Conservation (phyloP, 345 rosid species). For the Sapria himalayana region DNA sequence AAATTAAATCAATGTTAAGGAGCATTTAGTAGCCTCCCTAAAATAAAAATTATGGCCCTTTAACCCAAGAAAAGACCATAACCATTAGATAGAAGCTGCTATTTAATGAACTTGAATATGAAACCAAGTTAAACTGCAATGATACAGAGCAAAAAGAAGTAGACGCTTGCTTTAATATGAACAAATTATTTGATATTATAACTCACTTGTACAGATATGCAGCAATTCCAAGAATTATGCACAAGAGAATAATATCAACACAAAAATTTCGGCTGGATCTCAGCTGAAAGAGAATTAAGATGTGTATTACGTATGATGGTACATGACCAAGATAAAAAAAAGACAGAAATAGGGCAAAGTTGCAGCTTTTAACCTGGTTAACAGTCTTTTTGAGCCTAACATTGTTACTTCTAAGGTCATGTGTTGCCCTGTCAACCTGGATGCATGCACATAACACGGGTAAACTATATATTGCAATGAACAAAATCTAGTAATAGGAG, state of each 20-base stretch:
- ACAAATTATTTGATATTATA: too few species aligned
- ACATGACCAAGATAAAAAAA: conserved; percentile 4
- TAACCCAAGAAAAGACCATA: too few species aligned
- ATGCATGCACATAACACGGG: conserved; percentile 5
- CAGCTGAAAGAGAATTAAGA: conserved; percentile 36
- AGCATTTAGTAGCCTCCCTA: too few species aligned
- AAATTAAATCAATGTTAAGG: too few species aligned
- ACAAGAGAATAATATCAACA: conserved; percentile 68
- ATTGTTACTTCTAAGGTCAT: conserved; percentile 90
- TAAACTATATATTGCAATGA: conserved; percentile 3
- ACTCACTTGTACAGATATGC: conserved; percentile 97
- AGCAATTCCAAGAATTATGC: conserved; percentile 86
- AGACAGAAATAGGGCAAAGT: conserved; percentile 5
- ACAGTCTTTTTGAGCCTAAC: conserved; percentile 92
- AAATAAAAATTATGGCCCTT: too few species aligned
- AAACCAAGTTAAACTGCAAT: too few species aligned
- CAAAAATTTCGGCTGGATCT: conserved; percentile 98
- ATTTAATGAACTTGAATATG: too few species aligned
- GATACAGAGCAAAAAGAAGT: too few species aligned
- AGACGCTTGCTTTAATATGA: too few species aligned
- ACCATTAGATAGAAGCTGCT: too few species aligned
- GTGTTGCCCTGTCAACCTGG: conserved; percentile 83
- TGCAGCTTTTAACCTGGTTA: conserved; percentile 41
- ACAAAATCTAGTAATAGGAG: conserved; percentile 4
- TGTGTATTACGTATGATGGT: conserved; percentile 7